phyloP scores from a whole-genome alignment of 257 asterid species.

The Osmanthus fragrans region DNA sequence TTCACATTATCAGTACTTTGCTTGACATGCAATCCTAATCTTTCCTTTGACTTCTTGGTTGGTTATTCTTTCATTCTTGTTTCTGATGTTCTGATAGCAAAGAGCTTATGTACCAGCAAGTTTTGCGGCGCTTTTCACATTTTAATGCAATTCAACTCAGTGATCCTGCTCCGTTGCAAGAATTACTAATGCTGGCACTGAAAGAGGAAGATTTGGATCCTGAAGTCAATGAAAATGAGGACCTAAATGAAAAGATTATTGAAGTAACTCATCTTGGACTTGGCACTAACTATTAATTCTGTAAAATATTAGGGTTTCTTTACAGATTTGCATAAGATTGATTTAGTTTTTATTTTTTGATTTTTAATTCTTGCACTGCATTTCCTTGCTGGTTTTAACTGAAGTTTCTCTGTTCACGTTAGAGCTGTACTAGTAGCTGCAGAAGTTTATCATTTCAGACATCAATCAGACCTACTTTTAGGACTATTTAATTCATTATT shows the following conservation, averaged over 20 bases:
- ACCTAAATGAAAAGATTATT: constrained; percentile 73
- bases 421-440: background rate
- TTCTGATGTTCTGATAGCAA: constrained; percentile 53
- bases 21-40: constrained; percentile 4
- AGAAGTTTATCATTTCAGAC: background rate
- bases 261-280: constrained; percentile 53
- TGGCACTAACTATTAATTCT: constrained; percentile 19
- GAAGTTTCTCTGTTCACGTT: background rate
- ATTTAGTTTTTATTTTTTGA: constrained; percentile 12
- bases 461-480: background rate
- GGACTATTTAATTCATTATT: background rate
- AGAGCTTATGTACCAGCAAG: constrained; percentile 99
- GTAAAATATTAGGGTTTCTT: constrained; percentile 1
- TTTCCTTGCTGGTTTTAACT: background rate
- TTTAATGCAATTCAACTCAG: constrained; percentile 93
- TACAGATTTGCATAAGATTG: constrained; percentile 13
- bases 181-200: constrained; percentile 75
- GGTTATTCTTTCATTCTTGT: background rate
- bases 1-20: constrained; percentile 13
- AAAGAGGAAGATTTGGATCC: constrained; percentile 72
- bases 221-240: constrained; percentile 61
- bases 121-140: constrained; percentile 84
- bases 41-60: background rate
- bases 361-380: background rate
- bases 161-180: constrained; percentile 80